Percentiles rank a stretch among this genome's conserved stretches.
Conservation (phyloP, 169 alveolate genomes). For the Perkinsus olseni region DNA sequence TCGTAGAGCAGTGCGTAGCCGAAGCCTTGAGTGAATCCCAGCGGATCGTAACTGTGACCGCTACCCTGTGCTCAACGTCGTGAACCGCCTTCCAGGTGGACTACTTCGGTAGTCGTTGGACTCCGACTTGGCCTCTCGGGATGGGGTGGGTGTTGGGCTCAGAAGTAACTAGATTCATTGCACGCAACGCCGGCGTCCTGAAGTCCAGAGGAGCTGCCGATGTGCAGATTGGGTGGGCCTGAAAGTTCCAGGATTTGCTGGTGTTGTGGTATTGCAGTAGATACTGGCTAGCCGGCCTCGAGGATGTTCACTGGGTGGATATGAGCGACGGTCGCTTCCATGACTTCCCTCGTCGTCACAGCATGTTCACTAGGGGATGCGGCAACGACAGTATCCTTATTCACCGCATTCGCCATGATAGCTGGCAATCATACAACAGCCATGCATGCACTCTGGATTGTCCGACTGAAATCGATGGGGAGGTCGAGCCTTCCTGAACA, state of each 20-base stretch:
- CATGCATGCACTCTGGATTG: background rate
- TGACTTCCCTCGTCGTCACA: slow-evolving; percentile 3
- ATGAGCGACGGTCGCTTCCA: background rate
- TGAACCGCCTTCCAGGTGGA: background rate
- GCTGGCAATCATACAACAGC: background rate
- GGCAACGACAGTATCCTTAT: background rate
- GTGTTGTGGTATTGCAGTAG: background rate
- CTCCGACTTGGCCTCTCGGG: background rate
- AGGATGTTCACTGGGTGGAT: slow-evolving; percentile 3
- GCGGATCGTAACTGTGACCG: background rate
- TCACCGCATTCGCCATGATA: background rate
- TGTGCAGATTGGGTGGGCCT: background rate
- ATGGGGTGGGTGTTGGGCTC: slow-evolving; percentile 9
- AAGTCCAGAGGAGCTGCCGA: slow-evolving; percentile 8
- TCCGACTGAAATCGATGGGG: background rate
- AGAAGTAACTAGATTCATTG: background rate
- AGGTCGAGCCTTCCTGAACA: background rate
- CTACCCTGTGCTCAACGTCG: background rate
- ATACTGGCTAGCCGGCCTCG: background rate
- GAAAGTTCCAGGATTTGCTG: background rate
- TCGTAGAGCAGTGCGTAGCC: background rate
- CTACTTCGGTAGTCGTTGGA: background rate
- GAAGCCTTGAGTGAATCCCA: background rate
- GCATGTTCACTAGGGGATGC: slow-evolving; percentile 6
- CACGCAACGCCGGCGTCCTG: slow-evolving; percentile 9